These are phyloP conservation scores for Scenedesmus sp. DNA, from an alignment of 163 green algal genomes.

Conservation along the genomic window DNA sequence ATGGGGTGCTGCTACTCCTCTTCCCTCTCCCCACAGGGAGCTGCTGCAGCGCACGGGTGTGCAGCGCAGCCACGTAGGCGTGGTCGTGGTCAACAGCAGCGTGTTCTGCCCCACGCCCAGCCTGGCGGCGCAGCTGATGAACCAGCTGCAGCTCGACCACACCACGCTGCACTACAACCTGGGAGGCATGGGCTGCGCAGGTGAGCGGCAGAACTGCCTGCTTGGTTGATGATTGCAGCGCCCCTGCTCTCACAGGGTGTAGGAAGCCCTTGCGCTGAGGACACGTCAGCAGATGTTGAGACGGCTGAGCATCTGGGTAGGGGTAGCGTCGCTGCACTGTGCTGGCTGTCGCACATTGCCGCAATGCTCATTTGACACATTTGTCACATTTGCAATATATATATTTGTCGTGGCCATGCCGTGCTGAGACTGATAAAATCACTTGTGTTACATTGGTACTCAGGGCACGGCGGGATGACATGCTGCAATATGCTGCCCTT, in stretches of 20 bases:
- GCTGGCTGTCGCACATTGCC: too few species aligned
- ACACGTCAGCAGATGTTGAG: too few species aligned
- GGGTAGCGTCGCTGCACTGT: too few species aligned
- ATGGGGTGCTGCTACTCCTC: neutral
- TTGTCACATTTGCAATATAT: too few species aligned
- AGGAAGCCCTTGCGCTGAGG: too few species aligned
- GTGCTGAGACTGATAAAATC: too few species aligned
- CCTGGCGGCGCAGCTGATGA: slow-evolving; percentile 91
- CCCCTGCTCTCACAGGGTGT: too few species aligned
- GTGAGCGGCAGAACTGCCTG: neutral
- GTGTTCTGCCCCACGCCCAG: slow-evolving; percentile 93
- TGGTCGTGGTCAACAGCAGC: slow-evolving; percentile 93
- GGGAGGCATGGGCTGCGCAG: slow-evolving; percentile 71
- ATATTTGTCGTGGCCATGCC: too few species aligned
- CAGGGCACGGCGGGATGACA: too few species aligned
- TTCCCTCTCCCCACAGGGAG: neutral
- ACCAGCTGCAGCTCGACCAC: slow-evolving; percentile 89
- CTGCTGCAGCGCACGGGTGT: slow-evolving; percentile 17
- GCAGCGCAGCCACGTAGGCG: slow-evolving; percentile 71
- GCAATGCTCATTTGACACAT: too few species aligned
- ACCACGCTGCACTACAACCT: slow-evolving; percentile 84
- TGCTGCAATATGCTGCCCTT: neutral
- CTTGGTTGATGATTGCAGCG: neutral
- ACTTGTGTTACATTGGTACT: too few species aligned
- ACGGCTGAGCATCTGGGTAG: too few species aligned